These are phyloP conservation scores for Amanita thiersii DNA, from an alignment of 768 basidiomycete genomes.

Conservation along the genomic window DNA sequence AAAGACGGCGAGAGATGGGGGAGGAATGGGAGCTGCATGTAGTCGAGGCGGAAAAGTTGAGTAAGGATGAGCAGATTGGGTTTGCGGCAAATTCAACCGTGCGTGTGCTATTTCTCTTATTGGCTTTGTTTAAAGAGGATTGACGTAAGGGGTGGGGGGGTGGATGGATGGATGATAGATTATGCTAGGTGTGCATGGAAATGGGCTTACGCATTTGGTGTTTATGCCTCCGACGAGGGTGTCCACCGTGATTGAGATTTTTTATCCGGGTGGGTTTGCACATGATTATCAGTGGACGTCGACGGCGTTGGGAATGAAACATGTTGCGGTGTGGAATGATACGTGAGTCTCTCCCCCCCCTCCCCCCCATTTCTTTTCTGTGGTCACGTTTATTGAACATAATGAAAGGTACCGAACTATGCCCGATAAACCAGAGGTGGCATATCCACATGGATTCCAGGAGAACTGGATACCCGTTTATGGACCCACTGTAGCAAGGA, in stretches of 20 bases:
- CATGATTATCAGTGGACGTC: conserved; percentile 86
- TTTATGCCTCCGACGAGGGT: conserved; percentile 71
- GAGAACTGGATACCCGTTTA: conserved; percentile 67
- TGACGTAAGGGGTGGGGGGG: conserved; percentile 2
- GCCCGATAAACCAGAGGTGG: conserved; percentile 36
- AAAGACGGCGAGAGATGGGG: conserved; percentile 19
- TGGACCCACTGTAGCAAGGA: conserved; percentile 52
- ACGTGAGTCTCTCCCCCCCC: conserved; percentile 33
- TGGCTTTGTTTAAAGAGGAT: no score
- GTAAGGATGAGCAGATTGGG: conserved; percentile 69
- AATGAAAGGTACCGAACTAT: conserved; percentile 30
- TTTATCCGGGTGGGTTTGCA: conserved; percentile 74
- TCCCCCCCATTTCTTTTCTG: not conserved
- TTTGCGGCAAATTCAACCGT: conserved; percentile 66
- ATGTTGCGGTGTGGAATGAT: conserved; percentile 80
- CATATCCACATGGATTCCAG: conserved; percentile 85
- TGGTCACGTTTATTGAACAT: not conserved
- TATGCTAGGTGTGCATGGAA: conserved; percentile 69
- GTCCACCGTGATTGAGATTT: conserved; percentile 82
- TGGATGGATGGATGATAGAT: conserved; percentile 41
- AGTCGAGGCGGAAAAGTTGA: conserved; percentile 54
- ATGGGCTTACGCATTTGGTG: conserved; percentile 79
- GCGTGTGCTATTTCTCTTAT: conserved; percentile 16
- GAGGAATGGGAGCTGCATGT: conserved; percentile 53
- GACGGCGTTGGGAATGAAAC: conserved; percentile 60